Conservation (phyloP, 331 rosid genomes). For the Malus hybrid region DNA sequence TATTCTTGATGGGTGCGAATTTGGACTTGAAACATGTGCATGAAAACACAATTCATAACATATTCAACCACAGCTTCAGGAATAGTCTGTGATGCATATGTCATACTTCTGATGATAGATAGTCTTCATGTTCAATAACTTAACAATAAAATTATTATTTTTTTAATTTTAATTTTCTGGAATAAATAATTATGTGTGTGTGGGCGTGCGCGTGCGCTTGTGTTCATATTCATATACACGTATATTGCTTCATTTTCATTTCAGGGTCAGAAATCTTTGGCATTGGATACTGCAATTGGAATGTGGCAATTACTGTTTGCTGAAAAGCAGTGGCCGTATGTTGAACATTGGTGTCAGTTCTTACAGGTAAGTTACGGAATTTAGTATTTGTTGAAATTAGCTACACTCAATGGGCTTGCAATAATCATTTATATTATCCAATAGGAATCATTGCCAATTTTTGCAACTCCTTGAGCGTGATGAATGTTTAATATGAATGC, state of each 20-base stretch:
- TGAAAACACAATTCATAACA: not conserved
- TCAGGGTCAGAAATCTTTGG: conserved; percentile 98
- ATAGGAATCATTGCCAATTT: not conserved
- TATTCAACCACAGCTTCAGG: not conserved
- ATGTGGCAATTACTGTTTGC: conserved; percentile 99
- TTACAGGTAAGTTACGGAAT: conserved; percentile 53
- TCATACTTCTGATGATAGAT: not conserved
- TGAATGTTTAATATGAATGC: not conserved
- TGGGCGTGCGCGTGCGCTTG: not conserved
- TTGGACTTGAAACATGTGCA: not conserved
- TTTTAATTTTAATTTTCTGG: no score
- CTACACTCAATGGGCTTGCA: not conserved
- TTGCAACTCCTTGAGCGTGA: not conserved
- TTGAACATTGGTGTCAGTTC: conserved; percentile 98
- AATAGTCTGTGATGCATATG: not conserved
- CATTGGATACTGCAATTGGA: conserved; percentile 97
- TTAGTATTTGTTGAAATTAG: not conserved
- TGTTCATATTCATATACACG: not conserved
- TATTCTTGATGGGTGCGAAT: not conserved
- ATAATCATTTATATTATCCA: not conserved
- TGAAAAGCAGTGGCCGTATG: conserved; percentile 93
- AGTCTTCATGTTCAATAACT: not conserved
- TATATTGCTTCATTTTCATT: conserved; percentile 8
- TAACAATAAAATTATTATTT: not conserved
- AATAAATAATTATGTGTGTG: not conserved